A percentile compares a stretch with the other conserved stretches of the same genome.
These are phyloP conservation scores for Amoeboaphelidium protococcarum DNA, from an alignment of 371 early-diverging fungal genomes.

Conservation along the genomic window DNA sequence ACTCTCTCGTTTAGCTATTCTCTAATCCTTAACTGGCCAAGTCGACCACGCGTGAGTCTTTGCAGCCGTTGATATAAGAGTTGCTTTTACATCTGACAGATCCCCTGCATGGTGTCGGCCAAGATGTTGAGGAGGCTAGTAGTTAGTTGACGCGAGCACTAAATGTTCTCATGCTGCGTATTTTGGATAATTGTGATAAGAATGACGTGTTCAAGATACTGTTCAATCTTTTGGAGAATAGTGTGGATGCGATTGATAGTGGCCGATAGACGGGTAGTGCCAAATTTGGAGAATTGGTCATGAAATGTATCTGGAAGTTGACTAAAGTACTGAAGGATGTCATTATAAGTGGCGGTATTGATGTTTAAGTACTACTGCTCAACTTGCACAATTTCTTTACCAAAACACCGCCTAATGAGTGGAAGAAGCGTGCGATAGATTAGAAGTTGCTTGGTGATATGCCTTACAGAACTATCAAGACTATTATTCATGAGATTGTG, in stretches of 20 bases:
- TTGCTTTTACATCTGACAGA: slow-evolving; percentile 15
- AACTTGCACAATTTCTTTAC: slow-evolving; percentile 55
- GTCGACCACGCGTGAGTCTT: slow-evolving; percentile 24
- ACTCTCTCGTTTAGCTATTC: slow-evolving; percentile 45
- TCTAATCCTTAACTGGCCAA: slow-evolving; percentile 29
- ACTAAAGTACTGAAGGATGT: slow-evolving; percentile 48
- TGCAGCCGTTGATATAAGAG: slow-evolving; percentile 39
- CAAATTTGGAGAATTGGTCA: slow-evolving; percentile 59
- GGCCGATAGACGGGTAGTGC: slow-evolving; percentile 20
- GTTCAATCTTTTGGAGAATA: slow-evolving; percentile 6
- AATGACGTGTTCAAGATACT: slow-evolving; percentile 15
- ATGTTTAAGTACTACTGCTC: slow-evolving; percentile 26
- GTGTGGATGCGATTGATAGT: slow-evolving; percentile 3
- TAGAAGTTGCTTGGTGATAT: slow-evolving; percentile 48
- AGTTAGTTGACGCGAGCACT: slow-evolving; percentile 36
- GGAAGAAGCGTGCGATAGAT: slow-evolving; percentile 50
- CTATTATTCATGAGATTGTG: slow-evolving; percentile 48
- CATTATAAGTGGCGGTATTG: slow-evolving; percentile 4
- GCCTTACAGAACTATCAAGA: slow-evolving; percentile 79
- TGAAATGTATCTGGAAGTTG: slow-evolving; percentile 87
- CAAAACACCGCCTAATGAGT: slow-evolving; percentile 44
- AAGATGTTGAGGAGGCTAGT: background rate
- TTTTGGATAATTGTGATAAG: slow-evolving; percentile 49
- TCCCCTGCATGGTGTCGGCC: background rate
- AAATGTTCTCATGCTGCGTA: slow-evolving; percentile 60